Evolutionary conservation across 2,329 filamentous ascomycete species (phyloP).

Genomic region (Leptodontidium sp.): DNA sequence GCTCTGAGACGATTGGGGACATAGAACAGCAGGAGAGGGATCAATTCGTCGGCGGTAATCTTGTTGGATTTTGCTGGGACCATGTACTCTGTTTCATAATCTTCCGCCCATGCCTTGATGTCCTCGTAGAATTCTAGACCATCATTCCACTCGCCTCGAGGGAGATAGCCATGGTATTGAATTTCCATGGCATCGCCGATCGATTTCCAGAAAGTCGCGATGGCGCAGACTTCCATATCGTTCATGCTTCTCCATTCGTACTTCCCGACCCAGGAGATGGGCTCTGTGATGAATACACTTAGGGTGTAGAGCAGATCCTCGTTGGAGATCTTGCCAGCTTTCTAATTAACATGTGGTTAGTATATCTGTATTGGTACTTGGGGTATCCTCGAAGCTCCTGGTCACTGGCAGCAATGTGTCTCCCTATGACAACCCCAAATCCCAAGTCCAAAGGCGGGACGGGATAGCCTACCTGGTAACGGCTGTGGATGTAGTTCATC

Average conservation of each 20-base stretch:
- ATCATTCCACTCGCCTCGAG: conserved; percentile 53
- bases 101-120: conserved; percentile 55
- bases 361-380: background rate
- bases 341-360: conserved; percentile 40
- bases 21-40: conserved; percentile 65
- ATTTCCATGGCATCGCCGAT: conserved; percentile 77
- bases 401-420: background rate
- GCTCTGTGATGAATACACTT: conserved; percentile 71
- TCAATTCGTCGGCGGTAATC: conserved; percentile 64
- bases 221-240: conserved; percentile 72
- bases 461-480: conserved; percentile 52
- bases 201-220: conserved; percentile 75
- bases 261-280: conserved; percentile 65
- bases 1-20: conserved; percentile 57
- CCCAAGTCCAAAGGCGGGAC: too few relatives aligned
- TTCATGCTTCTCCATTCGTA: conserved; percentile 77
- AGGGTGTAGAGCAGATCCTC: conserved; percentile 73
- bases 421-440: too few relatives aligned
- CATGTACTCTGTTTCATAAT: conserved; percentile 69
- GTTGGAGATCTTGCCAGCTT: conserved; percentile 65
- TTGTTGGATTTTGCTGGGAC: conserved; percentile 59
- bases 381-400: background rate
- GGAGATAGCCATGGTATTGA: conserved; percentile 48
- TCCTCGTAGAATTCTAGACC: conserved; percentile 62
- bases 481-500: conserved; percentile 69